Conservation (phyloP, 352 stramenopile species). For the Phytophthora constricta region DNA sequence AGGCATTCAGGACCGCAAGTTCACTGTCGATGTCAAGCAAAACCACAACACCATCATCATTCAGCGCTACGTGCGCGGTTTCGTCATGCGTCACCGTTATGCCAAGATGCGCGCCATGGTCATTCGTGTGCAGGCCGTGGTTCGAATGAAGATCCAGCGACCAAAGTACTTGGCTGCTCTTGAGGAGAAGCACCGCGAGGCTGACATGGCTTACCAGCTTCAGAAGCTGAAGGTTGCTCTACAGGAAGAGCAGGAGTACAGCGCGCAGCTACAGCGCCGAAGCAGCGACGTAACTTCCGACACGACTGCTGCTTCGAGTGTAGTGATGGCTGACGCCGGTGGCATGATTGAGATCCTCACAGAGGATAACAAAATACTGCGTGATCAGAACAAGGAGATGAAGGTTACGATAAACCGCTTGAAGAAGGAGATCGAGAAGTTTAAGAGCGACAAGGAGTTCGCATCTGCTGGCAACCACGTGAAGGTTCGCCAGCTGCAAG, state of each 20-base stretch:
- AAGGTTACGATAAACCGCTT: constrained; percentile 63
- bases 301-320: constrained; percentile 53
- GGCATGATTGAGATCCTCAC: constrained; percentile 87
- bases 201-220: constrained; percentile 88
- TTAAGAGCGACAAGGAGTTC: constrained; percentile 84
- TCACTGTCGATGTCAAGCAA: constrained; percentile 75
- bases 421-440: constrained; percentile 77
- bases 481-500: constrained; percentile 77
- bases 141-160: constrained; percentile 84
- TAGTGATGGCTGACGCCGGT: constrained; percentile 78
- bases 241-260: constrained; percentile 79
- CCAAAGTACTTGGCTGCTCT: constrained; percentile 79
- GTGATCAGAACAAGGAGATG: constrained; percentile 82
- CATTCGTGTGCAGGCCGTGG: constrained; percentile 77
- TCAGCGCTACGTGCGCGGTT: constrained; percentile 79
- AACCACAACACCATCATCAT: constrained; percentile 87
- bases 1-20: constrained; percentile 68
- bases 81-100: constrained; percentile 71
- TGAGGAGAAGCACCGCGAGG: constrained; percentile 83
- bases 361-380: constrained; percentile 79
- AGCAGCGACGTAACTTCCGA: constrained; percentile 49
- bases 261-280: constrained; percentile 71
- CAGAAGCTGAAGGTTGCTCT: constrained; percentile 80
- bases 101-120: constrained; percentile 71
- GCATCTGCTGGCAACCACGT: constrained; percentile 75